phyloP scores from a whole-genome alignment of 768 basidiomycete species.

The Mycena haematopus region DNA sequence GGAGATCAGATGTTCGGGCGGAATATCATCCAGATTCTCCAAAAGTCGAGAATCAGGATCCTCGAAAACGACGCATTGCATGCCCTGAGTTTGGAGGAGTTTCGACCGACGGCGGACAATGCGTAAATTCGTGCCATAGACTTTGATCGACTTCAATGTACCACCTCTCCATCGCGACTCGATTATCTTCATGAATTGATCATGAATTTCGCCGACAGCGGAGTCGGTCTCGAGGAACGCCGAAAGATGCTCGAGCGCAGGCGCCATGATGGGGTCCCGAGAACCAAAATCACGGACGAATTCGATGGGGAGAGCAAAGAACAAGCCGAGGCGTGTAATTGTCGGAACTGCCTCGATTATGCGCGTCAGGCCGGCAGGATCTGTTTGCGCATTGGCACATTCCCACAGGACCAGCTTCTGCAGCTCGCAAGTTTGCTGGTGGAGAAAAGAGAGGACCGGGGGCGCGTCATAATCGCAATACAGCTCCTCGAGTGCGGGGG shows the following conservation, averaged over 20 bases:
- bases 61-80: too few species aligned
- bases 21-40: too few species aligned
- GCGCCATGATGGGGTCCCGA: not conserved
- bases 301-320: not conserved
- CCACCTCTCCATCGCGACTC: too few species aligned
- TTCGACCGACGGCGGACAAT: too few species aligned
- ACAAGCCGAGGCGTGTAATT: not conserved
- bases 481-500: slow-evolving; percentile 15
- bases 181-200: too few species aligned
- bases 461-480: not conserved
- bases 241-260: not conserved
- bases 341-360: slow-evolving; percentile 2
- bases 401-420: slow-evolving; percentile 1
- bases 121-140: too few species aligned
- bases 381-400: not conserved
- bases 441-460: not conserved
- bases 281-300: not conserved
- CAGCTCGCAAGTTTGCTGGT: not conserved
- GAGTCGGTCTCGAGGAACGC: too few species aligned
- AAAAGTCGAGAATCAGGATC: too few species aligned
- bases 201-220: too few species aligned
- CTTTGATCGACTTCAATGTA: too few species aligned
- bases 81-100: too few species aligned
- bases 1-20: too few species aligned
- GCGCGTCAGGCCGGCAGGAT: not conserved